Percentiles rank a stretch among this genome's conserved stretches.
Evolutionary conservation across 2,329 filamentous ascomycete species (phyloP).

Genomic region (Chaetomium olivaceum): DNA sequence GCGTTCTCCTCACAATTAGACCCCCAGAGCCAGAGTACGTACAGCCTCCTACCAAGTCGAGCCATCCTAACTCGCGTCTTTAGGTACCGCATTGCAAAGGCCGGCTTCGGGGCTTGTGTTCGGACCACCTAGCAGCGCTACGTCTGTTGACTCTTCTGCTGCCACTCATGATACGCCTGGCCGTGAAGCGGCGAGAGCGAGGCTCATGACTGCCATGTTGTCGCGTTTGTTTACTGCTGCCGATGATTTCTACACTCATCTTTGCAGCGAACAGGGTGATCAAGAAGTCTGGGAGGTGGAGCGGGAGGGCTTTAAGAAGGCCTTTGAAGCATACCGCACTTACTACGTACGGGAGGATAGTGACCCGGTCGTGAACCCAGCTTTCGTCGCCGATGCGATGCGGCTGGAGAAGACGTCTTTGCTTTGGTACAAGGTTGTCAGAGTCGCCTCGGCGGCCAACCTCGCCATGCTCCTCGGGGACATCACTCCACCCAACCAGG

Average conservation of each 20-base stretch:
- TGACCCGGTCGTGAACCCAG: conserved; percentile 22
- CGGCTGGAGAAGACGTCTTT: conserved; percentile 10
- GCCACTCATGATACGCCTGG: conserved; percentile 13
- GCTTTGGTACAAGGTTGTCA: conserved; percentile 4
- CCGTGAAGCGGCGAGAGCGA: conserved; percentile 5
- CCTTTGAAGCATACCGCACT: conserved; percentile 21
- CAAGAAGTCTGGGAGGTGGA: conserved; percentile 23
- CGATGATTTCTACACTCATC: conserved; percentile 24
- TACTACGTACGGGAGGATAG: conserved; percentile 17
- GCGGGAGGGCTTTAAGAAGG: background rate
- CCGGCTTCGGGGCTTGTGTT: background rate
- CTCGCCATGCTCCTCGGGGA: conserved; percentile 26
- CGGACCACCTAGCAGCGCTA: background rate
- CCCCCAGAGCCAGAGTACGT: conserved; percentile 26
- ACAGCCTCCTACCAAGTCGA: background rate
- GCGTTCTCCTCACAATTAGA: conserved; percentile 26
- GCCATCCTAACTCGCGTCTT: background rate
- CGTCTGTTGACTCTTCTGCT: conserved; percentile 6
- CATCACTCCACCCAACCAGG: conserved; percentile 8
- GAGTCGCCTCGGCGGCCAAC: conserved; percentile 26
- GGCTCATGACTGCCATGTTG: conserved; percentile 21
- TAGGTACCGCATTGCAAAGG: background rate
- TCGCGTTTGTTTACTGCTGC: conserved; percentile 18
- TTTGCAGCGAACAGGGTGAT: conserved; percentile 12
- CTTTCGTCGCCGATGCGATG: conserved; percentile 20